These are phyloP conservation scores for Pythium folliculosum DNA, from an alignment of 352 stramenopile genomes.

Conservation along the genomic window DNA sequence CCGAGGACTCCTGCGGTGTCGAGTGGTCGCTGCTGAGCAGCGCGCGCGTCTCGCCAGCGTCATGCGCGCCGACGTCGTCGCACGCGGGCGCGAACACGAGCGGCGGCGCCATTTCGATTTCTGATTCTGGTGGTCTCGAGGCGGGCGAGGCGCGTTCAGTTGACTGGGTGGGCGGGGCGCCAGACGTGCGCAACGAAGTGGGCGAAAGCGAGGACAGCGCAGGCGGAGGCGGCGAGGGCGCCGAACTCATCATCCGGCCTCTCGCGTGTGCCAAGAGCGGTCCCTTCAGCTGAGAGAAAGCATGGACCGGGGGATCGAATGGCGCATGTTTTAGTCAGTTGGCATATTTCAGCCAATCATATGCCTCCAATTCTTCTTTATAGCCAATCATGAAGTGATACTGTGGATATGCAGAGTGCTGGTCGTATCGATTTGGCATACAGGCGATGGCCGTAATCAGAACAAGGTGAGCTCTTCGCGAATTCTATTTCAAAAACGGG, in stretches of 20 bases:
- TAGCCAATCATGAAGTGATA: slow-evolving; percentile 11
- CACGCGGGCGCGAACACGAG: slow-evolving; percentile 30
- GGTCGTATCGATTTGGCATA: background rate
- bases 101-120: slow-evolving; percentile 10
- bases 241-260: slow-evolving; percentile 9
- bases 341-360: slow-evolving; percentile 13
- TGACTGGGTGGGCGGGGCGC: background rate
- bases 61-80: slow-evolving; percentile 27
- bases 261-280: background rate
- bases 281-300: background rate
- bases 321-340: slow-evolving; percentile 9
- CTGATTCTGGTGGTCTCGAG: slow-evolving; percentile 1
- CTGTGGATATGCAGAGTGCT: slow-evolving; percentile 11
- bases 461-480: slow-evolving; percentile 15
- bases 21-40: slow-evolving; percentile 25
- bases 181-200: background rate
- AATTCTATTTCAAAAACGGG: slow-evolving; percentile 24
- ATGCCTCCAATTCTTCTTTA: background rate
- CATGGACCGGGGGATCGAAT: background rate
- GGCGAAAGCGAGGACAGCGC: background rate
- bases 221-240: background rate
- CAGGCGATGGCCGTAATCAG: background rate
- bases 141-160: background rate
- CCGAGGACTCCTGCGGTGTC: background rate
- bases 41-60: slow-evolving; percentile 23